Percentiles rank a stretch among this genome's conserved stretches.
Conservation (phyloP, 768 basidiomycete species). For the Psilocybe cubensis region DNA sequence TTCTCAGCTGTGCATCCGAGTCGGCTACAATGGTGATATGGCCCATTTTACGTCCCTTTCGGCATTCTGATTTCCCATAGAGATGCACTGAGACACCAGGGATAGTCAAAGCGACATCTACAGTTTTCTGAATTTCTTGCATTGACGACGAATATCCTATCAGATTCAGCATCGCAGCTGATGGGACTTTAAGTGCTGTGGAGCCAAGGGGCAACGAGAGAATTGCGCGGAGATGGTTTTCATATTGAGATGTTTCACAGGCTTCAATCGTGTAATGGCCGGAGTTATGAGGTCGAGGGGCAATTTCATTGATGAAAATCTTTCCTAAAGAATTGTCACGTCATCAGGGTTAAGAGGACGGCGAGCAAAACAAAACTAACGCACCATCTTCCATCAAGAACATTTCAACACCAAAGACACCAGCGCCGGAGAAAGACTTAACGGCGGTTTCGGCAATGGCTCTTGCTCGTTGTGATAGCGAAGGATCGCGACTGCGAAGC, state of each 20-base stretch:
- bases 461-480: conserved; percentile 63
- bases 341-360: not conserved
- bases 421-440: conserved; percentile 80
- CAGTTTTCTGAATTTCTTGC: conserved; percentile 57
- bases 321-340: conserved; percentile 55
- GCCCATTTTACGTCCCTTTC: conserved; percentile 96
- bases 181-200: conserved; percentile 84
- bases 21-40: conserved; percentile 90
- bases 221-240: conserved; percentile 96
- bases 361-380: conserved; percentile 25
- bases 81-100: conserved; percentile 86
- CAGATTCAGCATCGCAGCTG: conserved; percentile 92
- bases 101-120: conserved; percentile 61
- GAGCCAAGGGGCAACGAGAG: conserved; percentile 89
- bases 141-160: conserved; percentile 80
- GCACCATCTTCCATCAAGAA: conserved; percentile 88
- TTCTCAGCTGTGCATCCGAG: conserved; percentile 75
- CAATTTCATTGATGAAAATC: conserved; percentile 94
- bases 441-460: conserved; percentile 81
- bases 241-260: conserved; percentile 95
- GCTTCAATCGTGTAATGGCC: conserved; percentile 99
- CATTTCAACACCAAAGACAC: conserved; percentile 98
- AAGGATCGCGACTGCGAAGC: conserved; percentile 61
- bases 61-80: conserved; percentile 91
- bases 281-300: conserved; percentile 97